Percentiles rank a stretch among this genome's conserved stretches.
phyloP scores from a whole-genome alignment of 495 filamentous ascomycete genomes.

The Trichocladium uniseriatum region DNA sequence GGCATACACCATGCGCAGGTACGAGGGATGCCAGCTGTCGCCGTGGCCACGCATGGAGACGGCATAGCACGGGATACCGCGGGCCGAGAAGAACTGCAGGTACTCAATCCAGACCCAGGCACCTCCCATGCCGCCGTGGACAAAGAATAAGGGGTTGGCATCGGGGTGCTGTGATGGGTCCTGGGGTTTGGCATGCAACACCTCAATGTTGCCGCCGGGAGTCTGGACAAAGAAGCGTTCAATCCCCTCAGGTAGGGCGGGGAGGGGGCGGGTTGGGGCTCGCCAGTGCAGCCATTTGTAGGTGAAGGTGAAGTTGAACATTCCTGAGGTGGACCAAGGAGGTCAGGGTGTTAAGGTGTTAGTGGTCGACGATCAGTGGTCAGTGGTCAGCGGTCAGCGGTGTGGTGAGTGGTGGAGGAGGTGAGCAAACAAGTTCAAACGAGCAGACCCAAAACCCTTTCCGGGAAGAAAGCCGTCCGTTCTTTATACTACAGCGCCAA shows the following conservation, averaged over 20 bases:
- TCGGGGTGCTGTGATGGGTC: background rate
- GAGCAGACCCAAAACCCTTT: background rate
- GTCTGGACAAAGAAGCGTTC: slow-evolving; percentile 27
- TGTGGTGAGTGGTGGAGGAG: background rate
- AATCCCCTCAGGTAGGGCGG: slow-evolving; percentile 24
- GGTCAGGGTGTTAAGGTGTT: background rate
- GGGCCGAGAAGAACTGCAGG: slow-evolving; percentile 31
- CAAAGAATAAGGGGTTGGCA: slow-evolving; percentile 32
- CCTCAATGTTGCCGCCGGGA: slow-evolving; percentile 32
- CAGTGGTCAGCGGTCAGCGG: background rate
- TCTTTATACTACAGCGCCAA: background rate
- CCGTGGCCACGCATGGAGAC: slow-evolving; percentile 44
- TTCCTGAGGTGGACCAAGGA: background rate
- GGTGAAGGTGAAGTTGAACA: slow-evolving; percentile 14
- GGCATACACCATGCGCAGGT: slow-evolving; percentile 28
- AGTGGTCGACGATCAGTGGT: background rate
- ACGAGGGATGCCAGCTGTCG: slow-evolving; percentile 36
- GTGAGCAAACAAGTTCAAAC: background rate
- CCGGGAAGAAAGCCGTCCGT: background rate
- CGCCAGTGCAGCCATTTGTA: slow-evolving; percentile 24
- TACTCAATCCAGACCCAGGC: slow-evolving; percentile 41
- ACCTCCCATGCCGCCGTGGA: slow-evolving; percentile 41
- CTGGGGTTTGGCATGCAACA: slow-evolving; percentile 26
- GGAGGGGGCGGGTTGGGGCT: slow-evolving; percentile 11
- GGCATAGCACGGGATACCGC: slow-evolving; percentile 38